phyloP scores from a whole-genome alignment of 805 yeast species.

The Candida pseudofarinosa region DNA sequence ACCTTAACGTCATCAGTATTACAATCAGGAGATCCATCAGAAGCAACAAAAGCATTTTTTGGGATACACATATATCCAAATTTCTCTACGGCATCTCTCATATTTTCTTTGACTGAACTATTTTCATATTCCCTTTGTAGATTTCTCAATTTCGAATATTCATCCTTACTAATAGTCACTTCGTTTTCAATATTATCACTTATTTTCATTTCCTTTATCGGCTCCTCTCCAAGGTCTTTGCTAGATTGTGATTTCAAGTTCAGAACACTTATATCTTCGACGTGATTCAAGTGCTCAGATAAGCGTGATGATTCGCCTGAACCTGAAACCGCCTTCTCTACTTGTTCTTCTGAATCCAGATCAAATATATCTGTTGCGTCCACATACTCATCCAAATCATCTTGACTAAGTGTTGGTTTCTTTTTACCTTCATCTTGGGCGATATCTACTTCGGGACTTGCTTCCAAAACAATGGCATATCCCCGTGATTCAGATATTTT shows the following conservation, averaged over 20 bases:
- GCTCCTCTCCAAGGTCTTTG: no score
- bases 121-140: slow-evolving; percentile 16
- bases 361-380: background rate
- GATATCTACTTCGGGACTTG: background rate
- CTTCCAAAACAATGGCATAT: background rate
- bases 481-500: background rate
- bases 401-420: slow-evolving; percentile 1
- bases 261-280: no score
- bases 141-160: slow-evolving; percentile 6
- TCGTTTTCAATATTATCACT: no score
- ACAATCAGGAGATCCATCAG: slow-evolving; percentile 53
- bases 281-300: no score
- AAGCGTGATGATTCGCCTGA: no score
- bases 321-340: no score
- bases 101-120: slow-evolving; percentile 9
- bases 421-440: slow-evolving; percentile 2
- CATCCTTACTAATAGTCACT: slow-evolving; percentile 11
- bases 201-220: no score
- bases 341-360: no score
- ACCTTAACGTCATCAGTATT: slow-evolving; percentile 57
- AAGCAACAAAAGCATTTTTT: slow-evolving; percentile 54
- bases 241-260: no score
- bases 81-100: slow-evolving; percentile 39
- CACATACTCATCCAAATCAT: slow-evolving; percentile 1
- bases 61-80: slow-evolving; percentile 56